phyloP scores from a whole-genome alignment of 1,284 basidiomycete genomes.

The Sporisorium scitamineum region DNA sequence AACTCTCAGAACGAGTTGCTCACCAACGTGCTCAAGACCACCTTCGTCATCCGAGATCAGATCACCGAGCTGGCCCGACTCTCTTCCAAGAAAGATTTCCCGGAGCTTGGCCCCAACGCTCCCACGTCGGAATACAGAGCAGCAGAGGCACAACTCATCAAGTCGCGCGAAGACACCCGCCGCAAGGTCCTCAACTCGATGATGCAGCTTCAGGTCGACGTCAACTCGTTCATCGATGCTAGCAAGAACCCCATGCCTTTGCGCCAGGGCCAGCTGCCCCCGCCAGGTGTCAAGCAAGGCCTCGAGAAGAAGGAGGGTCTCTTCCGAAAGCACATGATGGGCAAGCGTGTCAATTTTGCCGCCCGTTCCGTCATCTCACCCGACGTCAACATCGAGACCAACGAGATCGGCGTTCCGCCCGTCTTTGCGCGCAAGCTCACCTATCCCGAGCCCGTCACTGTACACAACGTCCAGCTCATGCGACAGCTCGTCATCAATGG shows the following conservation, averaged over 20 bases:
- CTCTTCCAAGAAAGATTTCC: constrained; percentile 74
- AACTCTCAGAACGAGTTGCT: constrained; percentile 97
- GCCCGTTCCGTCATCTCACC: constrained; percentile 99
- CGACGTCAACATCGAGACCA: constrained; percentile 98
- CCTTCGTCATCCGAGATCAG: constrained; percentile 71
- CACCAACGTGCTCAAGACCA: constrained; percentile 83
- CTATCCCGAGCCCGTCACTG: constrained; percentile 96
- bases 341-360: constrained; percentile 99
- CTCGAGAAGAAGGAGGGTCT: constrained; percentile 99
- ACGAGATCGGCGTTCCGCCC: constrained; percentile 97
- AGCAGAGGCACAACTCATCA: constrained; percentile 55
- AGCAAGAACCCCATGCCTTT: constrained; percentile 90
- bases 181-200: constrained; percentile 82
- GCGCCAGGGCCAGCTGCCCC: constrained; percentile 90
- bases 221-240: constrained; percentile 97
- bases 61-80: constrained; percentile 78
- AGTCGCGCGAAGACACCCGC: constrained; percentile 73
- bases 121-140: constrained; percentile 71
- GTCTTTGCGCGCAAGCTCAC: constrained; percentile 97
- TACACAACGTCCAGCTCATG: constrained; percentile 88
- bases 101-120: constrained; percentile 58
- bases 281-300: constrained; percentile 93
- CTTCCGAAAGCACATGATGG: constrained; percentile 99
- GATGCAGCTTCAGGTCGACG: constrained; percentile 90
- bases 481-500: constrained; percentile 93